phyloP scores from a whole-genome alignment of 306 rosid species.

The Gleditsia sinensis region DNA sequence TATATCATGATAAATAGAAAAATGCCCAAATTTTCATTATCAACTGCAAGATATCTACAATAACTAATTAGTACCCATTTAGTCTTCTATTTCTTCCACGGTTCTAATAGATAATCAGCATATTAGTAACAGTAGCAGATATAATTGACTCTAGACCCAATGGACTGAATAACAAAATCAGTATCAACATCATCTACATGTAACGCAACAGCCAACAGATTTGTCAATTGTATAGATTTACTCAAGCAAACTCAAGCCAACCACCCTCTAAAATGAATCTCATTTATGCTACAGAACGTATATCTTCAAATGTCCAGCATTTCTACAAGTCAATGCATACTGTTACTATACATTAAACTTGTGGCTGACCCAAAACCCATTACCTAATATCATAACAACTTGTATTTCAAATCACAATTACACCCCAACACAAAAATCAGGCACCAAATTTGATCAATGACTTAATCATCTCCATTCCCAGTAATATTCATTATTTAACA shows the following conservation, averaged over 20 bases:
- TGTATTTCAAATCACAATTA: background rate
- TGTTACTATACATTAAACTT: background rate
- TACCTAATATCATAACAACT: background rate
- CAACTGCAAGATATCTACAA: background rate
- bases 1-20: background rate
- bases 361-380: background rate
- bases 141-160: background rate
- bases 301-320: background rate
- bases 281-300: background rate
- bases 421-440: background rate
- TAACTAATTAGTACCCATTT: slow-evolving; percentile 1
- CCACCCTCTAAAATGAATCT: background rate
- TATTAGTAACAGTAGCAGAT: background rate
- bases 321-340: background rate
- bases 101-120: background rate
- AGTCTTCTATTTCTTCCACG: background rate
- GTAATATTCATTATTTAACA: no score
- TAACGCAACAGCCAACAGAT: background rate
- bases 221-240: background rate
- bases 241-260: background rate
- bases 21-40: background rate
- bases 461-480: background rate
- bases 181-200: background rate
- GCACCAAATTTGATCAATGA: background rate
- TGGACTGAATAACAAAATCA: background rate